These are phyloP conservation scores for Rhodotorula sp. DNA, from an alignment of 1,284 basidiomycete species.

Conservation along the genomic window DNA sequence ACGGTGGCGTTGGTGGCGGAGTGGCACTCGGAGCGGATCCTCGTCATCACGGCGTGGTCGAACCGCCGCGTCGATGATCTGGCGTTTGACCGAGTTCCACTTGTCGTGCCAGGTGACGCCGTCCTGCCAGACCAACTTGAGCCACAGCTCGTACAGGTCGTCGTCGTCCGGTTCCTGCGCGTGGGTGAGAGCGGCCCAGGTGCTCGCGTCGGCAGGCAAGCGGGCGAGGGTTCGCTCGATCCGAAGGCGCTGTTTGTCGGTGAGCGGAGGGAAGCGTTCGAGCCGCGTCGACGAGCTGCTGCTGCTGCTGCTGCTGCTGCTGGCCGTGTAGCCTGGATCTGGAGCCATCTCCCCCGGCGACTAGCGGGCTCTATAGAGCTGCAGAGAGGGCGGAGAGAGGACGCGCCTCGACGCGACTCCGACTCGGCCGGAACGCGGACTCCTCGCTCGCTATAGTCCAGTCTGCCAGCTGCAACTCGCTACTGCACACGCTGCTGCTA, in stretches of 20 bases:
- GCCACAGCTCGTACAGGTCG: constrained; percentile 13
- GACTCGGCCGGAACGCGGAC: not conserved
- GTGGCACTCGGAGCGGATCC: not conserved
- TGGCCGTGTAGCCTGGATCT: no score
- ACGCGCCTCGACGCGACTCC: not conserved
- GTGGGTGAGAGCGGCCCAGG: constrained; percentile 14
- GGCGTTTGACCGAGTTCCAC: constrained; percentile 20
- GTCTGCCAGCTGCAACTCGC: no score
- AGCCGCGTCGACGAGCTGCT: constrained; percentile 7
- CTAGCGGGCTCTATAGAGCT: no score
- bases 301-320: not conserved
- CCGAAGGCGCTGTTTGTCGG: not conserved
- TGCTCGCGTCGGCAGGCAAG: not conserved
- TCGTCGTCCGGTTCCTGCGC: constrained; percentile 8
- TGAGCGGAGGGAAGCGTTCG: constrained; percentile 19
- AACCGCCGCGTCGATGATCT: not conserved
- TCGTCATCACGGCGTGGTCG: not conserved
- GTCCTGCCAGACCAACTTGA: constrained; percentile 21
- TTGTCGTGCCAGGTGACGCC: constrained; percentile 36
- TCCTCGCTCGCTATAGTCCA: no score
- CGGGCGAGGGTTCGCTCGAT: constrained; percentile 20
- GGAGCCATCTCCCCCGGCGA: not conserved
- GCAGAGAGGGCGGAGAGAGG: no score
- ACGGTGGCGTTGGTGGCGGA: not conserved
- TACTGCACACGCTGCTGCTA: no score